phyloP scores from a whole-genome alignment of 768 basidiomycete species.

The Russula sp. region DNA sequence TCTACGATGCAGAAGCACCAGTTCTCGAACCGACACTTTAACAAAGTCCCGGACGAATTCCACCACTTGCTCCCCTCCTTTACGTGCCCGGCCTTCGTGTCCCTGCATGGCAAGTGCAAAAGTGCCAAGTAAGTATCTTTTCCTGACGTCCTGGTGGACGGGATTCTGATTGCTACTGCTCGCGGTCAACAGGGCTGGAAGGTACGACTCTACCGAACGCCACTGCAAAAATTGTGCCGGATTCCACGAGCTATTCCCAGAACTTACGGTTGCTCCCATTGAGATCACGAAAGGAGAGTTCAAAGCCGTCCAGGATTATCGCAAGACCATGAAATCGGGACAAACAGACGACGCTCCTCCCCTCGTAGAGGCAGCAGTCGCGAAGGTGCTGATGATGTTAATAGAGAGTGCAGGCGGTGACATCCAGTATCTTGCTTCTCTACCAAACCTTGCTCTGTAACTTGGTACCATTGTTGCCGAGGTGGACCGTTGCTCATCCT shows the following conservation, averaged over 20 bases:
- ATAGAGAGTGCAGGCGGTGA: neutral
- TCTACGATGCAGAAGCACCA: conserved; percentile 3
- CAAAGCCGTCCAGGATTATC: neutral
- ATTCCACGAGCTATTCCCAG: neutral
- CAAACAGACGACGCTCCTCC: neutral
- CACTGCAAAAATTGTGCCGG: conserved; percentile 1
- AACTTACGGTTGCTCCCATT: neutral
- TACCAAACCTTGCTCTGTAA: neutral
- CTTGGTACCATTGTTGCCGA: neutral
- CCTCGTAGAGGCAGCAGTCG: neutral
- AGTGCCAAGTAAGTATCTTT: neutral
- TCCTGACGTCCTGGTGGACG: no score
- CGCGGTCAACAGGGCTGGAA: neutral
- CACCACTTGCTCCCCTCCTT: neutral
- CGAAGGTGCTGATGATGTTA: neutral
- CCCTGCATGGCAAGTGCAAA: neutral
- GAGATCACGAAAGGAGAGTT: neutral
- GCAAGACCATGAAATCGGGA: neutral
- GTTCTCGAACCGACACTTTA: neutral
- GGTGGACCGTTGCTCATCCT: conserved; percentile 32
- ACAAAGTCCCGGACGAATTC: rapidly evolving
- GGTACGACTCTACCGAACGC: conserved; percentile 7
- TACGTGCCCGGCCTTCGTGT: conserved; percentile 4
- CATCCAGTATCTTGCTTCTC: neutral
- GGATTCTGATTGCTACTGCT: neutral